Conservation (phyloP, 129 eudicot species). For the Deinandra increscens region DNA sequence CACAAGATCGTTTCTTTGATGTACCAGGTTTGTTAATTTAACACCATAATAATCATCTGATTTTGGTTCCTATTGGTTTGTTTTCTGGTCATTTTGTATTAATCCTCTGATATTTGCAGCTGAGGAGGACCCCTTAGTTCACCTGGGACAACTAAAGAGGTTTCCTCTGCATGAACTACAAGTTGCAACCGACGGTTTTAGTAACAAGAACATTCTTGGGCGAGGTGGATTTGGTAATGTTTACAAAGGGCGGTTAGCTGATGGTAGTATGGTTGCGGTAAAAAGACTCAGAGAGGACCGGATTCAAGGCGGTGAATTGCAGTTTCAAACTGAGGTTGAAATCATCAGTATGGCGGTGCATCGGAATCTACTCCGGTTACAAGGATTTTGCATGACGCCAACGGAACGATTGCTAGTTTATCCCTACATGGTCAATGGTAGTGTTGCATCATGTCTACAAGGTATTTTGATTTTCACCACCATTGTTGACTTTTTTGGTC, state of each 20-base stretch:
- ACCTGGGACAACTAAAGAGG: slow-evolving; percentile 71
- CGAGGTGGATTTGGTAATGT: slow-evolving; percentile 88
- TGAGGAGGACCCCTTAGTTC: slow-evolving; percentile 74
- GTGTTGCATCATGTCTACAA: slow-evolving; percentile 64
- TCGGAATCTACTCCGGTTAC: slow-evolving; percentile 74
- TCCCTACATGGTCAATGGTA: slow-evolving; percentile 85
- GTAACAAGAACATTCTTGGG: slow-evolving; percentile 65
- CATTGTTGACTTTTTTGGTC: neutral
- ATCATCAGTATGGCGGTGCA: slow-evolving; percentile 89
- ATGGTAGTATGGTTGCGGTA: slow-evolving; percentile 75
- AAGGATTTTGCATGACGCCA: slow-evolving; percentile 88
- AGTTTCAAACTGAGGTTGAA: slow-evolving; percentile 79
- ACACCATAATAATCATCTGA: neutral
- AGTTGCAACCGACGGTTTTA: slow-evolving; percentile 73
- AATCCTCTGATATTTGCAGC: slow-evolving; percentile 42
- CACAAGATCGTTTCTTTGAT: slow-evolving; percentile 81
- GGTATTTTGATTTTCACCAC: slow-evolving; percentile 9
- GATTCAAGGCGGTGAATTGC: slow-evolving; percentile 64
- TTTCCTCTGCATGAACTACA: slow-evolving; percentile 70
- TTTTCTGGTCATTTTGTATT: neutral
- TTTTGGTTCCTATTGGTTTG: neutral
- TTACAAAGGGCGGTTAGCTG: slow-evolving; percentile 76
- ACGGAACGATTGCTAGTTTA: slow-evolving; percentile 84
- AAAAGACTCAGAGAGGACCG: slow-evolving; percentile 84
- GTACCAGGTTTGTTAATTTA: slow-evolving; percentile 72